A percentile compares a stretch with the other conserved stretches of the same genome.
Conservation (phyloP, 2,329 filamentous ascomycete genomes). For the Sarocladium brachiariae region DNA sequence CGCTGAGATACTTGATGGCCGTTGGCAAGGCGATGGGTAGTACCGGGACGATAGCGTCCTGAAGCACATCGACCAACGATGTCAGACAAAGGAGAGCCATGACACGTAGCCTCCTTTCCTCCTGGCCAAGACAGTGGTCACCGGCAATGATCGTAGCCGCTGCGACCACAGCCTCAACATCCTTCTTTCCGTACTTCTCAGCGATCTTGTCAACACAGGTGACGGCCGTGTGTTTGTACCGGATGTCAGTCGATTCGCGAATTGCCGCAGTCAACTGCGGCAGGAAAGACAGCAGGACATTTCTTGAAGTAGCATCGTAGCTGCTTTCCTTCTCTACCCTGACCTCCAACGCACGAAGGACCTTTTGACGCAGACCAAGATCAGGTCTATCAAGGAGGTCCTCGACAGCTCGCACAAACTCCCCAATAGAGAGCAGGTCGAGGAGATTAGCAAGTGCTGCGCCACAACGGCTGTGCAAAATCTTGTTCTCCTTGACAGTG, state of each 20-base stretch:
- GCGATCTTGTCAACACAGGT: constrained; percentile 87
- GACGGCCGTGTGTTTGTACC: constrained; percentile 78
- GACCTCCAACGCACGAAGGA: constrained; percentile 71
- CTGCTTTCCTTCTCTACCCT: constrained; percentile 69
- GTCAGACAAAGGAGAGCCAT: constrained; percentile 86
- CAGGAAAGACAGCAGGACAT: constrained; percentile 69
- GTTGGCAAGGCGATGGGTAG: constrained; percentile 69
- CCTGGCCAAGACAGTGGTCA: constrained; percentile 66
- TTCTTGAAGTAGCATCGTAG: constrained; percentile 60
- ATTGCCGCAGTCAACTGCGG: constrained; percentile 73
- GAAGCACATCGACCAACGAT: constrained; percentile 81
- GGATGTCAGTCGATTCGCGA: constrained; percentile 61
- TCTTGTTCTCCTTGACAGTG: constrained; percentile 49
- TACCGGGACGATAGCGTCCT: constrained; percentile 77
- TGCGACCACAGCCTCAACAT: constrained; percentile 66
- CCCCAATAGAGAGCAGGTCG: constrained; percentile 73
- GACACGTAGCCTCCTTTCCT: constrained; percentile 65
- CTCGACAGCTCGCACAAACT: constrained; percentile 86
- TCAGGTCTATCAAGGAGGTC: constrained; percentile 70
- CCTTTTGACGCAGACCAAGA: constrained; percentile 69
- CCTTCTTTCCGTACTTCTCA: constrained; percentile 92
- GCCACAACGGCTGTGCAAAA: constrained; percentile 52
- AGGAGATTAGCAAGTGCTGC: constrained; percentile 74
- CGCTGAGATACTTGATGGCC: constrained; percentile 62
- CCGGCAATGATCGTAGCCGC: constrained; percentile 74